These are phyloP conservation scores for Chrysochromulina tobinii DNA, from an alignment of 78 protist genomes.

Conservation along the genomic window DNA sequence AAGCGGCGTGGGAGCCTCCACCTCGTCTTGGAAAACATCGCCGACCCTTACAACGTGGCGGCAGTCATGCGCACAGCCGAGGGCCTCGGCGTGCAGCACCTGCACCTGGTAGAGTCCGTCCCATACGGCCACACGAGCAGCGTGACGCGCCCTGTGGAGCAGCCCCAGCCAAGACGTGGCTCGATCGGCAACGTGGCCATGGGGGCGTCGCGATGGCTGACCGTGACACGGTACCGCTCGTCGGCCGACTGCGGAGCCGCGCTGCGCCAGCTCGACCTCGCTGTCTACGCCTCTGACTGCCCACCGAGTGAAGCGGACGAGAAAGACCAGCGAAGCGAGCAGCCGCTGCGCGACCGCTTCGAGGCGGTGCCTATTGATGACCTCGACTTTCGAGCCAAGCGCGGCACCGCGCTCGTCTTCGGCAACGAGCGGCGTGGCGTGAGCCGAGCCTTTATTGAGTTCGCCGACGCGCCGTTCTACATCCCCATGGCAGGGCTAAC, in stretches of 20 bases:
- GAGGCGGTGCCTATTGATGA: no score
- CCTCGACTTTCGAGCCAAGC: no score
- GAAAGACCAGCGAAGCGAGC: no score
- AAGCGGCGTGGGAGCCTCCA: background rate
- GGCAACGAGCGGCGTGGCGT: constrained; percentile 26
- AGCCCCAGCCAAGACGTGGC: background rate
- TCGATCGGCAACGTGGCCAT: background rate
- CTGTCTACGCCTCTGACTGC: no score
- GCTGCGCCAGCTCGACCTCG: no score
- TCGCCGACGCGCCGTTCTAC: background rate
- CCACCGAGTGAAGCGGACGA: no score
- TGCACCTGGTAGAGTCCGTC: background rate
- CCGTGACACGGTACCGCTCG: background rate
- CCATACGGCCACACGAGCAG: background rate
- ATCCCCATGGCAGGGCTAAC: background rate
- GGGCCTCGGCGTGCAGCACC: constrained; percentile 24
- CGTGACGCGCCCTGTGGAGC: no score
- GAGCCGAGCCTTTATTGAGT: background rate
- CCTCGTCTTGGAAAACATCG: background rate
- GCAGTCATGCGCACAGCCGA: constrained; percentile 15
- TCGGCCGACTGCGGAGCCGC: no score
- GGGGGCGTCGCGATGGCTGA: constrained; percentile 14
- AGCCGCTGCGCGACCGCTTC: no score
- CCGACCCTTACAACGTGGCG: background rate
- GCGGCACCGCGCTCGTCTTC: background rate